Evolutionary conservation across 192 early-diverging fungal genomes (phyloP).

Genomic region (Piromyces sp.): DNA sequence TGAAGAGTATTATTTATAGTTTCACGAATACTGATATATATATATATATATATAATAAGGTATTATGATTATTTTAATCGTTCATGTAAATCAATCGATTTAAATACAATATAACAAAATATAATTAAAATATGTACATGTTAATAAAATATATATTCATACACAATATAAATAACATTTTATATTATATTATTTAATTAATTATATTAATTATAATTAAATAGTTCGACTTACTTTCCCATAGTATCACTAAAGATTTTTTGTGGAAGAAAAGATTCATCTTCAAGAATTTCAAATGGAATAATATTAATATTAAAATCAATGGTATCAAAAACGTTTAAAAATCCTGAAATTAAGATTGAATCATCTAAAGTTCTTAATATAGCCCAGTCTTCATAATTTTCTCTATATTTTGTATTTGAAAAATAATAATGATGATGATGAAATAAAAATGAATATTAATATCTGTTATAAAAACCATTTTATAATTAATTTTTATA

Average conservation of each 20-base stretch:
- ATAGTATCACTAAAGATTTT: neutral
- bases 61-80: too few relatives aligned
- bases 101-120: too few relatives aligned
- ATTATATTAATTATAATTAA: too few relatives aligned
- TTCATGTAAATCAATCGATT: too few relatives aligned
- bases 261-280: neutral
- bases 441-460: too few relatives aligned
- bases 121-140: too few relatives aligned
- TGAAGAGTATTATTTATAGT: neutral
- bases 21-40: neutral
- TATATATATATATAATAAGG: neutral
- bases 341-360: neutral
- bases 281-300: neutral
- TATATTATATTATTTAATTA: too few relatives aligned
- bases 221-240: neutral
- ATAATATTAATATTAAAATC: neutral
- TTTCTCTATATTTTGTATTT: neutral
- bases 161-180: too few relatives aligned
- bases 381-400: neutral
- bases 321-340: neutral
- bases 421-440: neutral
- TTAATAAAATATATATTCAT: too few relatives aligned
- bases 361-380: neutral
- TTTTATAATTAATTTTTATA: too few relatives aligned
- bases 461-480: too few relatives aligned